A percentile compares a stretch with the other conserved stretches of the same genome.
phyloP scores from a whole-genome alignment of 495 filamentous ascomycete species.

The Aspergillus sparsus region DNA sequence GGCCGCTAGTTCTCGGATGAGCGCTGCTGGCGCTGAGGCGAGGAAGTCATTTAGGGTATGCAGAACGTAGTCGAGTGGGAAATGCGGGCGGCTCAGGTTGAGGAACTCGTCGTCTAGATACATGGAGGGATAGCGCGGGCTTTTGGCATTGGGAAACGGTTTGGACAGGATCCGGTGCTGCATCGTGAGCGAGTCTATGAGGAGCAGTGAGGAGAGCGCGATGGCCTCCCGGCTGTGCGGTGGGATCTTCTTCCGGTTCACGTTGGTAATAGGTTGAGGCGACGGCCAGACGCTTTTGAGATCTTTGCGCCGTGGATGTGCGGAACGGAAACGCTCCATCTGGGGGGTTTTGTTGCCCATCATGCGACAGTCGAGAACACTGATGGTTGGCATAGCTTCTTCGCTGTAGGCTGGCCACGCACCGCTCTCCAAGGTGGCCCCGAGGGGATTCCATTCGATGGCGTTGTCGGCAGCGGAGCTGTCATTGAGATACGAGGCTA shows the following conservation, averaged over 20 bases:
- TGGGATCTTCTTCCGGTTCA: not conserved
- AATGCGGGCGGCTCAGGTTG: not conserved
- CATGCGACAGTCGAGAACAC: not conserved
- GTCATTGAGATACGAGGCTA: not conserved
- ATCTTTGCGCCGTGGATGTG: too few species aligned
- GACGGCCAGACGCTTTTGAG: not conserved
- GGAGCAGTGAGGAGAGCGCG: not conserved
- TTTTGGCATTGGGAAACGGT: not conserved
- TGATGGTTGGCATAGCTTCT: not conserved
- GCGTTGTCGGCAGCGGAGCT: not conserved
- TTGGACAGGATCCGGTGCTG: not conserved
- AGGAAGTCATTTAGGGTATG: not conserved
- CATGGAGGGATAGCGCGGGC: not conserved
- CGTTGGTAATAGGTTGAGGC: not conserved
- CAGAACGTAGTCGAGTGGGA: not conserved
- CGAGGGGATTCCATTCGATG: not conserved
- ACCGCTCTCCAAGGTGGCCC: not conserved
- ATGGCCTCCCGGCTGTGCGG: not conserved
- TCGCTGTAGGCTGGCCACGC: too few species aligned
- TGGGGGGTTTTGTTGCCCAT: not conserved
- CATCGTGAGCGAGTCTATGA: not conserved
- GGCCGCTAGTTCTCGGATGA: not conserved
- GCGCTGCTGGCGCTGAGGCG: not conserved
- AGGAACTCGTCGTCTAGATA: conserved; percentile 3
- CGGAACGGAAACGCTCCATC: too few species aligned